phyloP scores from a whole-genome alignment of 192 early-diverging fungal genomes.

The Coemansia sp. region DNA sequence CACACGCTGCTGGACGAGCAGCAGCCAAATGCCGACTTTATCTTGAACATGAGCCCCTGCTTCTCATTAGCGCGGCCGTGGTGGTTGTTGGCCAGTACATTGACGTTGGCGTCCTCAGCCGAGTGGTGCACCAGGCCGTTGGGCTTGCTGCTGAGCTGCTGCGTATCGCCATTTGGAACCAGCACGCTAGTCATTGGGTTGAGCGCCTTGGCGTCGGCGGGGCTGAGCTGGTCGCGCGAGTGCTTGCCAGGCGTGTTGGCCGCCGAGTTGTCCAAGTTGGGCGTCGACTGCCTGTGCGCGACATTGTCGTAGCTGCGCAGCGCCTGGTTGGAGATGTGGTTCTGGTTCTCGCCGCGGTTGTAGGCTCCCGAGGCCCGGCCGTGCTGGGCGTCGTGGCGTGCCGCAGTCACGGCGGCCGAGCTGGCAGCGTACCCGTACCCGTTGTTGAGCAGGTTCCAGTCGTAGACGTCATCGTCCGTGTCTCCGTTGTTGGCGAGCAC shows the following conservation, averaged over 20 bases:
- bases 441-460: conserved; percentile 72
- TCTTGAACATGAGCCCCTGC: conserved; percentile 56
- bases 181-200: conserved; percentile 10
- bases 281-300: conserved; percentile 29
- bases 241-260: conserved; percentile 46
- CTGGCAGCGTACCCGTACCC: not conserved
- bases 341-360: conserved; percentile 39
- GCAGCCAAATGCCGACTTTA: conserved; percentile 54
- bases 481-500: conserved; percentile 80
- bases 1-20: conserved; percentile 45
- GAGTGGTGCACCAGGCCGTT: conserved; percentile 39
- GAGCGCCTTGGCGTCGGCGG: not conserved
- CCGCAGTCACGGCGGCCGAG: conserved; percentile 11
- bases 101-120: conserved; percentile 39
- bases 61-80: conserved; percentile 35
- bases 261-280: conserved; percentile 34
- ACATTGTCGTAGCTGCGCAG: conserved; percentile 37
- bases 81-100: conserved; percentile 13
- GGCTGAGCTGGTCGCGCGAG: conserved; percentile 6
- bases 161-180: conserved; percentile 18
- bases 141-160: conserved; percentile 14
- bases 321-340: conserved; percentile 23
- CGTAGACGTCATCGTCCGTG: conserved; percentile 88
- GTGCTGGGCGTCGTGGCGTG: not conserved
- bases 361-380: conserved; percentile 38